phyloP scores from a whole-genome alignment of 1,284 basidiomycete genomes.

The Singerocomus inundabilis region DNA sequence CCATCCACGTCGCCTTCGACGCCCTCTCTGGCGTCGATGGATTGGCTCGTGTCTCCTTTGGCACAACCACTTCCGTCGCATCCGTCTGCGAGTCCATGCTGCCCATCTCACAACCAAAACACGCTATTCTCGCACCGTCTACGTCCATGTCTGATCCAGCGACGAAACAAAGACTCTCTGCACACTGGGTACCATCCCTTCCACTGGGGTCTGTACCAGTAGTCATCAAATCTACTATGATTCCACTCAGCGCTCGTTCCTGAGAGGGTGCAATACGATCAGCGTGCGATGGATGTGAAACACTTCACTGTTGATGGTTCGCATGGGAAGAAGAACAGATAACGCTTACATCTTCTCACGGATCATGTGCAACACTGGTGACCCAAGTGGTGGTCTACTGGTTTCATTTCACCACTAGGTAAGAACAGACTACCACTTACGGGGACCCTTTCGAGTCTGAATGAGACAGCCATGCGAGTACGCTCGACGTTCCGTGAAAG shows the following conservation, averaged over 20 bases:
- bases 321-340: no score
- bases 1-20: slow-evolving; percentile 29
- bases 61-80: slow-evolving; percentile 48
- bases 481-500: background rate
- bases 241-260: background rate
- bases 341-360: no score
- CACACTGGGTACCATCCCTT: background rate
- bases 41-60: slow-evolving; percentile 34
- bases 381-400: background rate
- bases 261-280: background rate
- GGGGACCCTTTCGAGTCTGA: background rate
- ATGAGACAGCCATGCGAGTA: background rate
- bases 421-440: background rate
- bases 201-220: slow-evolving; percentile 4
- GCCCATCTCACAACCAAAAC: slow-evolving; percentile 60
- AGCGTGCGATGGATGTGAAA: background rate
- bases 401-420: no score
- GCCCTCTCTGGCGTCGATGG: slow-evolving; percentile 33
- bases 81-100: slow-evolving; percentile 79
- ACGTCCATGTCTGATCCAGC: slow-evolving; percentile 53
- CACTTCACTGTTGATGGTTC: no score
- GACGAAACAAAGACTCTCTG: no score
- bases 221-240: background rate
- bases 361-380: no score
- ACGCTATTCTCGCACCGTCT: slow-evolving; percentile 71